A percentile compares a stretch with the other conserved stretches of the same genome.
These are phyloP conservation scores for Narthecium ossifragum DNA, from an alignment of 106 monocot genomes.

Conservation along the genomic window DNA sequence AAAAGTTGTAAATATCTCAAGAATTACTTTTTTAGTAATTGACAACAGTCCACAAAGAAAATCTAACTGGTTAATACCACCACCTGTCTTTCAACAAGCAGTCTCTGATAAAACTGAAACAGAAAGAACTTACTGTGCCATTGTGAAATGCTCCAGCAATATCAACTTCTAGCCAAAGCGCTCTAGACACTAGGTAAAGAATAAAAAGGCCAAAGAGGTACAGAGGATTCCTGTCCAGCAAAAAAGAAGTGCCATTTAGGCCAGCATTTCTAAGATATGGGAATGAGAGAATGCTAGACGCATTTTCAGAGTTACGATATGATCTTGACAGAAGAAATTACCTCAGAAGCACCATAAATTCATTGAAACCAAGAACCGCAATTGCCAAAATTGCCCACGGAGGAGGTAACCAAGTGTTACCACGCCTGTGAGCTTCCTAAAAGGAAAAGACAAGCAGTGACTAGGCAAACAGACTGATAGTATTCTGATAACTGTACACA, in stretches of 20 bases:
- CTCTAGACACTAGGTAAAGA: slow-evolving; percentile 36
- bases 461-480: no score
- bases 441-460: not conserved
- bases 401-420: slow-evolving; percentile 58
- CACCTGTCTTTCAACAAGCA: no score
- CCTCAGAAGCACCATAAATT: slow-evolving; percentile 67
- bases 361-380: slow-evolving; percentile 58
- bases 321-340: slow-evolving; percentile 9
- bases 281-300: no score
- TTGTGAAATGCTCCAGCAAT: slow-evolving; percentile 46
- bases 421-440: slow-evolving; percentile 64
- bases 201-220: slow-evolving; percentile 51
- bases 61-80: no score
- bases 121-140: slow-evolving; percentile 42
- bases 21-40: no score
- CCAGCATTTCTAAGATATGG: no score
- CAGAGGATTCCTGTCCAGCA: slow-evolving; percentile 51
- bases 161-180: slow-evolving; percentile 50
- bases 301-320: no score
- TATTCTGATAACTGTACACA: no score
- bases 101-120: slow-evolving; percentile 1
- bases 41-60: no score
- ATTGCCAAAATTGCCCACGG: slow-evolving; percentile 61
- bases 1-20: no score
- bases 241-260: not conserved